Base-by-base conservation (phyloP, 129 eudicot species). In the Oenanthe sinensis region DNA sequence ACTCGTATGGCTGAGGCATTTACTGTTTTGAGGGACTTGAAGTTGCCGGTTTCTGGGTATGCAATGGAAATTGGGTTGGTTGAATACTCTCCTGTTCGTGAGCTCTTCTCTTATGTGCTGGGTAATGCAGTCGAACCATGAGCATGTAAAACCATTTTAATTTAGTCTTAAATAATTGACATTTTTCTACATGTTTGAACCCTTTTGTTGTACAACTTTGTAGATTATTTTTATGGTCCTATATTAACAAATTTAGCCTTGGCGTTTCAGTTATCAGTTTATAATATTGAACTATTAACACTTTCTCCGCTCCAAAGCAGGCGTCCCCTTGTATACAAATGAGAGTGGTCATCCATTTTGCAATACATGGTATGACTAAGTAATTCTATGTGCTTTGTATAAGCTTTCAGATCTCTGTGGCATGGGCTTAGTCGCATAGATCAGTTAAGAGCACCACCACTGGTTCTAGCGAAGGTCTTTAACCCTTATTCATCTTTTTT, bases 31-130 rank as follows among this genome's bases (percentile, higher is more conserved):
- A 83, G 97, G 82, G 99, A 96, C 71, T 84, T 96, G 96, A 96
- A 96, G 87, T 86, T 96, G 86, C 99, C 97, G 15, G 97, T 96
- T 76, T 71, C 79, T 20, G 99, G 99, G 37, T 96, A 92, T 80
- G 97, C 91, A 0, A 90, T 89, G 91, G 97, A 96, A 77, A 87
- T 96, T 72, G 97, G 97, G 44, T 84, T 96, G 86, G 97, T 96
- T 45, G 99, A 96, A 84, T 96, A 87, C 77, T 86, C 97, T 13
- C 99, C 99, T 8, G 99, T 89, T 83, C 88, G 95, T 65, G 99
- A 96, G 68, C 81, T 92, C 58, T 89, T 89, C 80, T 96, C 99
- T 5, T 96, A 85, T 43, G 87, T 78, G 74, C 86, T 96, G 69
- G 99, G 99, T 77, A 83, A 79, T 83, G 45, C 91, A 30, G 75